phyloP scores from a whole-genome alignment of 768 basidiomycete genomes.

The Pholiota molesta region DNA sequence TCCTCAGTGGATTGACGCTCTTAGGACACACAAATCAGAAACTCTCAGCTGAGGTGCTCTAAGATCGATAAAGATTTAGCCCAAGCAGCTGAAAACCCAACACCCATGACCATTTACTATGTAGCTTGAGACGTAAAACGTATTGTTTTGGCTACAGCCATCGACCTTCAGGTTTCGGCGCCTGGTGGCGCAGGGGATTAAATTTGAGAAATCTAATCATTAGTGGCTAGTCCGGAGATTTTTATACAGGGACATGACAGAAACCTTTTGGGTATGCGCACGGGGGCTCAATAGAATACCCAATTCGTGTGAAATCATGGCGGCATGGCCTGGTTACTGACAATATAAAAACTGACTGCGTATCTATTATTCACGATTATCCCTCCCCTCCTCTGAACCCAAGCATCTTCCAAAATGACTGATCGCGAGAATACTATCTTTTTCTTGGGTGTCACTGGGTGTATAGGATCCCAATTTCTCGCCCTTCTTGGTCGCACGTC shows the following conservation, averaged over 20 bases:
- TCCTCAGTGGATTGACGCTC: too few relatives aligned
- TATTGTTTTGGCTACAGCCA: too few relatives aligned
- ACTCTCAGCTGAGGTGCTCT: too few relatives aligned
- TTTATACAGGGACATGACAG: background rate
- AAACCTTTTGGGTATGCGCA: background rate
- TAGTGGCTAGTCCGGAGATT: background rate
- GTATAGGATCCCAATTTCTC: conserved; percentile 44
- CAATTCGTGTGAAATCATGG: background rate
- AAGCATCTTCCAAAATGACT: conserved; percentile 1
- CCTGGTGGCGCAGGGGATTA: too few relatives aligned
- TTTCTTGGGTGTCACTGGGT: conserved; percentile 48
- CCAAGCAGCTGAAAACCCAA: too few relatives aligned
- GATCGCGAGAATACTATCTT: conserved; percentile 30
- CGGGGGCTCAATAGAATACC: background rate
- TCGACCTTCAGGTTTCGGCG: too few relatives aligned
- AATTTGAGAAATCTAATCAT: too few relatives aligned
- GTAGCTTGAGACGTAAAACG: too few relatives aligned
- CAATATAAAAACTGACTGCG: background rate
- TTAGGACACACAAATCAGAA: too few relatives aligned
- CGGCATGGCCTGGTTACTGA: background rate
- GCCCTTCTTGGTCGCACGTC: conserved; percentile 31
- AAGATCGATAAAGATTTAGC: too few relatives aligned
- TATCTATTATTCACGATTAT: background rate
- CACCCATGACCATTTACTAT: too few relatives aligned
- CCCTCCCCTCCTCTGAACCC: background rate